Percentiles rank a stretch among this genome's conserved stretches.
Conservation (phyloP, 768 basidiomycete genomes). For the Boletus edulis region DNA sequence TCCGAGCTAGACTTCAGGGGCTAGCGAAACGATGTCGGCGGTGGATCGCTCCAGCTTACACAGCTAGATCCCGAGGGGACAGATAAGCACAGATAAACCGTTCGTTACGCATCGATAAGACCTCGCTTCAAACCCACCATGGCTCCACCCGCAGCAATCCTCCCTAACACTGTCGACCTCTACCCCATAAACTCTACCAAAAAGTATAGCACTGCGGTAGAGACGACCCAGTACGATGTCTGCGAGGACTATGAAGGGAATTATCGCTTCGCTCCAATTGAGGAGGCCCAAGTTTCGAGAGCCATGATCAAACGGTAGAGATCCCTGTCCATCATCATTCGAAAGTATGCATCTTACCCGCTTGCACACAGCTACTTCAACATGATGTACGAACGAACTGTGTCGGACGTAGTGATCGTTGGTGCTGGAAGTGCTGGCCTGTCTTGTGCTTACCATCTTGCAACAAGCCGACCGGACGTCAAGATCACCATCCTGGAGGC, state of each 20-base stretch:
- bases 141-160: constrained; percentile 37
- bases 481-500: constrained; percentile 70
- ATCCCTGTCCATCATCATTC: neutral
- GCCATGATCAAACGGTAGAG: constrained; percentile 70
- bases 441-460: constrained; percentile 73
- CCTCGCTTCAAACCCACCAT: constrained; percentile 19
- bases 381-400: constrained; percentile 68
- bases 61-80: neutral
- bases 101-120: neutral
- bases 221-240: constrained; percentile 18
- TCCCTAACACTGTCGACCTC: constrained; percentile 21
- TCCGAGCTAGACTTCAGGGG: neutral
- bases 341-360: constrained; percentile 1
- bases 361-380: constrained; percentile 58
- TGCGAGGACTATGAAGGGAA: constrained; percentile 50
- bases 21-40: neutral
- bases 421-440: constrained; percentile 71
- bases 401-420: constrained; percentile 76
- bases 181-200: constrained; percentile 20
- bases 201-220: constrained; percentile 16
- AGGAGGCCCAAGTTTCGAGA: constrained; percentile 72
- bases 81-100: neutral
- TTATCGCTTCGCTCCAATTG: constrained; percentile 70
- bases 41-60: neutral
- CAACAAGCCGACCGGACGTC: constrained; percentile 63